Percentiles rank a stretch among this genome's conserved stretches.
phyloP scores from a whole-genome alignment of 2,329 filamentous ascomycete species.

The Aspergillus arachidicola region DNA sequence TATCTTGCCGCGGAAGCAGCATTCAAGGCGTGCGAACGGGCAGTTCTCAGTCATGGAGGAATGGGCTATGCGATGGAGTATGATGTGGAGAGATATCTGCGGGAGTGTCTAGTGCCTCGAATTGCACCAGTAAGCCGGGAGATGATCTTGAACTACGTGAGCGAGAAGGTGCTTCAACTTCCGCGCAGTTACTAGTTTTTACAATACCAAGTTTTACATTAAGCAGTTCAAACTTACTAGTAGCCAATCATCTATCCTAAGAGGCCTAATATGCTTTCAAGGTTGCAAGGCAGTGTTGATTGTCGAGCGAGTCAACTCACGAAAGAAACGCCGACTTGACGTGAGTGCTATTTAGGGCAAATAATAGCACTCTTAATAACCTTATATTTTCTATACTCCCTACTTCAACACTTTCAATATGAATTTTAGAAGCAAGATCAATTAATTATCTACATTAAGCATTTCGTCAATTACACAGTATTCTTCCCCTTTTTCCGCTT shows the following conservation, averaged over 20 bases:
- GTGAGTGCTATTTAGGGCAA: no score
- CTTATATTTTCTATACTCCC: no score
- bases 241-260: no score
- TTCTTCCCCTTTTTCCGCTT: not conserved
- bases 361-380: no score
- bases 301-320: no score
- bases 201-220: not conserved
- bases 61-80: constrained; percentile 68
- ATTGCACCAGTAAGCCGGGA: constrained; percentile 62
- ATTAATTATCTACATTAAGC: not conserved
- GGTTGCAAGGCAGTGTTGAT: no score
- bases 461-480: not conserved
- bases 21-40: constrained; percentile 61
- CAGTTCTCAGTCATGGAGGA: constrained; percentile 60
- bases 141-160: constrained; percentile 50
- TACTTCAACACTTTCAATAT: no score
- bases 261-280: no score
- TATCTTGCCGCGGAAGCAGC: constrained; percentile 65
- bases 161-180: constrained; percentile 47
- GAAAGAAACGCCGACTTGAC: no score
- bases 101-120: constrained; percentile 61
- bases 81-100: constrained; percentile 62
- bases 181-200: constrained; percentile 45
- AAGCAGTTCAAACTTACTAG: no score
- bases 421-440: not conserved